These are phyloP conservation scores for Platanus orientalis DNA, from an alignment of 164 flowering plant species.

Conservation along the genomic window DNA sequence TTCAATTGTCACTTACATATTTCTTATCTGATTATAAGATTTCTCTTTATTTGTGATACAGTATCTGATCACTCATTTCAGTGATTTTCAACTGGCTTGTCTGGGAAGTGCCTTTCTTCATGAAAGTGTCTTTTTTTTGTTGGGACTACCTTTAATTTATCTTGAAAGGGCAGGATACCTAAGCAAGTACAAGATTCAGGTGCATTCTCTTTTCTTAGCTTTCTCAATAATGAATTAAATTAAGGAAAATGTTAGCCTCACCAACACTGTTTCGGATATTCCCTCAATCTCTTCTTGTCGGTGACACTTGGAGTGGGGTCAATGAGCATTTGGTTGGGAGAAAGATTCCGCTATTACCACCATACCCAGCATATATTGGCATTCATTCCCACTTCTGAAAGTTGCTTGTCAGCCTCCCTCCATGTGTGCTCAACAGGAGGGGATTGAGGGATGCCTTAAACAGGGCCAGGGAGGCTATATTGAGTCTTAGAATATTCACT, in stretches of 20 bases:
- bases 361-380: neutral
- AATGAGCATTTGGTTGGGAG: neutral
- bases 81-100: slow-evolving; percentile 92
- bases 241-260: neutral
- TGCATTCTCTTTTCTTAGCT: slow-evolving; percentile 14
- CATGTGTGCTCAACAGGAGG: neutral
- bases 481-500: neutral
- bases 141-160: slow-evolving; percentile 93
- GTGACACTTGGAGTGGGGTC: neutral
- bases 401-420: neutral
- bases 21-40: neutral
- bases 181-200: slow-evolving; percentile 98
- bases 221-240: neutral
- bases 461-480: neutral
- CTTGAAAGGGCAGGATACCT: slow-evolving; percentile 87
- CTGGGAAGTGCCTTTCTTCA: slow-evolving; percentile 95
- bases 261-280: neutral
- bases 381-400: neutral
- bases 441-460: neutral
- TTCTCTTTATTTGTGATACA: slow-evolving; percentile 38
- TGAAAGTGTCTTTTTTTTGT: slow-evolving; percentile 89
- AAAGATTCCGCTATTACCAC: neutral
- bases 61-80: slow-evolving; percentile 83
- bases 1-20: neutral
- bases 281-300: neutral